Base-by-base conservation (phyloP, 1,139 yeast genomes). In the Yamadazyma mexicana region DNA sequence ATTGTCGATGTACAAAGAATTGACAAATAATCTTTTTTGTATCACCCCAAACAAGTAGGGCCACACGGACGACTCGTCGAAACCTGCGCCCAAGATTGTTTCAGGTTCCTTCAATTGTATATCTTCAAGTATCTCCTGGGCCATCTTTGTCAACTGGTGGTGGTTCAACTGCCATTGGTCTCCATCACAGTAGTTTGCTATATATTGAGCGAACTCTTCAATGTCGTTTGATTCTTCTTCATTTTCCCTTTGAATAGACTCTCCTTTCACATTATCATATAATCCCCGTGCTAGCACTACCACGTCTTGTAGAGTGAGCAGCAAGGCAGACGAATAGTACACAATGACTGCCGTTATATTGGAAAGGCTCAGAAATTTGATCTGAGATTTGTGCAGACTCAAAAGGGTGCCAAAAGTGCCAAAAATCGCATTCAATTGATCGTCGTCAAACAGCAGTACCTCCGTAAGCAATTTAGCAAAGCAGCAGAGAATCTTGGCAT, bases 201-300 rank as follows among this genome's bases (percentile, higher is more conserved):
- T 38, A 48, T 53, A 50, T 33, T 52, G 49, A 33, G 55, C 54
- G 42, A 54, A 54, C 38, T 61, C 66, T 34, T 58, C 61, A 3
- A 55, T 35, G 28, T 59, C 63, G 17, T 40, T 40, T 5, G 45
- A 42, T n/a, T 45, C 52, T 25, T 38, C 49, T 3, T 36, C 45
- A n/a, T 17, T 11, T 14, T 32, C 42, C 17, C 6, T 27, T 3
- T 25, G 24, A 10, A 9, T 9, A 15, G 15, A 24, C 26, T 26
- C 20, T 6, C 31, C 20, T 4, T 28, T 10, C n/a, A 28, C 31
- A 15, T 28, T 28, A 4, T 35, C 32, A 10, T 38, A 26, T 33
- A 48, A 33, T n/a, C 18, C 20, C 9, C 35, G 27, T 1, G 42
- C 28, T 17, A 44, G 16, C 2, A 22, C 14, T 5, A 38, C 39